Conservation (phyloP, 805 yeast species). For the Starmerella vaccinii region DNA sequence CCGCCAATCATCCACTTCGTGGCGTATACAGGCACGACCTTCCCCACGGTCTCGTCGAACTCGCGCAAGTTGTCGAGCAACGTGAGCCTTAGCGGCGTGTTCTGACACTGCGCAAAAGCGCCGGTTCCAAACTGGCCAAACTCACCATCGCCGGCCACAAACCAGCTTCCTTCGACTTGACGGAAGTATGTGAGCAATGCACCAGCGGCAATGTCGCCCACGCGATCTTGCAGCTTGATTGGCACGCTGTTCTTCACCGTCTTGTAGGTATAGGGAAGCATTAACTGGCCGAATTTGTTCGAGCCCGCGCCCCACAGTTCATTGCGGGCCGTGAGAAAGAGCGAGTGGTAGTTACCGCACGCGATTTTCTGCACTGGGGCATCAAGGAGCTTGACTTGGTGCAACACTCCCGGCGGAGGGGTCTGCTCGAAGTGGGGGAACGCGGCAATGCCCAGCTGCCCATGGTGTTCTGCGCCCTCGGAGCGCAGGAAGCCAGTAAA, state of each 20-base stretch:
- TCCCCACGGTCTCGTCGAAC: conserved; percentile 40
- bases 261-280: conserved; percentile 52
- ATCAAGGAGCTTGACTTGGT: conserved; percentile 51
- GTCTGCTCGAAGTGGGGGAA: conserved; percentile 54
- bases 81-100: conserved; percentile 52
- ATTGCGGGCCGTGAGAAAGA: conserved; percentile 60
- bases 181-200: conserved; percentile 51
- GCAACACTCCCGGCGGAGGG: conserved; percentile 41
- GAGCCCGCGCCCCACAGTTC: conserved; percentile 77
- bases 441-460: conserved; percentile 77
- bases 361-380: conserved; percentile 50
- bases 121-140: conserved; percentile 81
- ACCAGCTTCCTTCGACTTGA: conserved; percentile 26
- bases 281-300: conserved; percentile 78
- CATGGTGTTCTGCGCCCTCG: conserved; percentile 35
- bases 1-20: conserved; percentile 49
- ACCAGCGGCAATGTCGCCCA: conserved; percentile 50
- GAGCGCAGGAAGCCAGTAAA: conserved; percentile 36
- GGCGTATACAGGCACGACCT: conserved; percentile 40
- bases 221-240: conserved; percentile 36
- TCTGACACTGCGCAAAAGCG: conserved; percentile 60
- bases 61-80: conserved; percentile 41
- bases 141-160: conserved; percentile 75
- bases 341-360: conserved; percentile 61
- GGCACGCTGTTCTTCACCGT: conserved; percentile 68